Conservation (phyloP, 139 green algal species). For the Klebsormidium nitens region DNA sequence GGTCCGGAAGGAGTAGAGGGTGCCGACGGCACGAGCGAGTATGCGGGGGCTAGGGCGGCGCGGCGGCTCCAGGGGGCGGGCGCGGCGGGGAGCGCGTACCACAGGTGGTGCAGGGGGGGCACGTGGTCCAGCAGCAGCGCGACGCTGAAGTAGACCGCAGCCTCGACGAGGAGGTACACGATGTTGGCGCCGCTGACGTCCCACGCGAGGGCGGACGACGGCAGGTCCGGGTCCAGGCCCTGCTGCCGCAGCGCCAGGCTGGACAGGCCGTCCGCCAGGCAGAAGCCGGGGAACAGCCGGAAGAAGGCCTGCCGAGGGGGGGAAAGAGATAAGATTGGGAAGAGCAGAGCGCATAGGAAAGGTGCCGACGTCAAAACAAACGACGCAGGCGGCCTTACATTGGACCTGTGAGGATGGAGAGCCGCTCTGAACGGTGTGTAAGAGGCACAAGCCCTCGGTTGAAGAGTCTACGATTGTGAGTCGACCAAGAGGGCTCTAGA, state of each 20-base stretch:
- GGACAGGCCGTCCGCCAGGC: neutral
- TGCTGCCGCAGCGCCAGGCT: neutral
- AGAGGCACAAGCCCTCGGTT: too few species aligned
- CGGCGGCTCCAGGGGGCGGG: neutral
- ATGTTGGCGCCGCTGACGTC: neutral
- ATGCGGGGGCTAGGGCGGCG: neutral
- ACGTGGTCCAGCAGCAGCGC: neutral
- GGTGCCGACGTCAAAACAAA: too few species aligned
- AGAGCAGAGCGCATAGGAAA: too few species aligned
- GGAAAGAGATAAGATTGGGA: too few species aligned
- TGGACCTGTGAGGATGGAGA: too few species aligned
- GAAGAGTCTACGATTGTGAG: too few species aligned
- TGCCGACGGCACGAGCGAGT: neutral
- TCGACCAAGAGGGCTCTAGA: too few species aligned
- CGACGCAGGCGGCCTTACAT: too few species aligned
- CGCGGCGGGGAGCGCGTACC: neutral
- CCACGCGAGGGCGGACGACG: neutral
- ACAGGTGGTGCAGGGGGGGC: neutral
- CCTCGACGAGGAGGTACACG: neutral
- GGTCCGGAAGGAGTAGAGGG: neutral
- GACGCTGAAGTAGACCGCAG: neutral
- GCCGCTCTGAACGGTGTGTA: too few species aligned
- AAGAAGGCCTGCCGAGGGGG: neutral
- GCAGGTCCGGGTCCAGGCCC: neutral
- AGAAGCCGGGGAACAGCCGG: neutral